A percentile compares a stretch with the other conserved stretches of the same genome.
Conservation (phyloP, 495 filamentous ascomycete genomes). For the Penicillium desertorum region DNA sequence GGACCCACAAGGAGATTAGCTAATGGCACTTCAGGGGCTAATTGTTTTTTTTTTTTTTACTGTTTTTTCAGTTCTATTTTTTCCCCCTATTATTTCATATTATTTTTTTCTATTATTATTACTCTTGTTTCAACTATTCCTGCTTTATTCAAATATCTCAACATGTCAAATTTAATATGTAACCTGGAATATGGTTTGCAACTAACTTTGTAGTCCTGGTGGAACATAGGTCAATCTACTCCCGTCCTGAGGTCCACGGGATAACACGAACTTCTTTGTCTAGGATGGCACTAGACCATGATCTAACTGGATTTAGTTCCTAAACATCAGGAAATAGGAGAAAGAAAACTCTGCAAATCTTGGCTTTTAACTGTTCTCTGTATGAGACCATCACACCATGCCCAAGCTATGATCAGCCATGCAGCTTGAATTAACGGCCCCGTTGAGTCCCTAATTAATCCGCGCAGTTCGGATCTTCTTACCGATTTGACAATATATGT, state of each 20-base stretch:
- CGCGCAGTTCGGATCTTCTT: slow-evolving; percentile 21
- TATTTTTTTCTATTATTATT: neutral
- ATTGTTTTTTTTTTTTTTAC: slow-evolving; percentile 2
- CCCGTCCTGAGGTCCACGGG: neutral
- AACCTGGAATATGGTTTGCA: neutral
- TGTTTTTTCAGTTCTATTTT: neutral
- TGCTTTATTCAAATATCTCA: too few relatives aligned
- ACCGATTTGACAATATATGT: slow-evolving; percentile 12
- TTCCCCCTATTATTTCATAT: neutral
- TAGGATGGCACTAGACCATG: slow-evolving; percentile 7
- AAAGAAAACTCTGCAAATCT: slow-evolving; percentile 12
- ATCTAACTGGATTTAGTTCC: slow-evolving; percentile 3
- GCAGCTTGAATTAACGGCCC: slow-evolving; percentile 23
- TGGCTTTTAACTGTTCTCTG: neutral
- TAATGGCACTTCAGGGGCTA: slow-evolving; percentile 18
- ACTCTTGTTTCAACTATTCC: too few relatives aligned
- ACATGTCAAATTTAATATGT: neutral
- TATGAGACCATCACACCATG: slow-evolving; percentile 22
- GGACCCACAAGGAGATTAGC: slow-evolving; percentile 15
- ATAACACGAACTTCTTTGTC: slow-evolving; percentile 11
- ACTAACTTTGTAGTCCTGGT: neutral
- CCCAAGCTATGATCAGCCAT: slow-evolving; percentile 22
- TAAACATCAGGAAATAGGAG: slow-evolving; percentile 1
- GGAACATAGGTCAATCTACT: neutral
- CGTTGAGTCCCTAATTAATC: slow-evolving; percentile 26